Percentiles rank a stretch among this genome's conserved stretches.
Evolutionary conservation across 2,329 filamentous ascomycete species (phyloP).

Genomic region (Pyrenochaeta sp.): DNA sequence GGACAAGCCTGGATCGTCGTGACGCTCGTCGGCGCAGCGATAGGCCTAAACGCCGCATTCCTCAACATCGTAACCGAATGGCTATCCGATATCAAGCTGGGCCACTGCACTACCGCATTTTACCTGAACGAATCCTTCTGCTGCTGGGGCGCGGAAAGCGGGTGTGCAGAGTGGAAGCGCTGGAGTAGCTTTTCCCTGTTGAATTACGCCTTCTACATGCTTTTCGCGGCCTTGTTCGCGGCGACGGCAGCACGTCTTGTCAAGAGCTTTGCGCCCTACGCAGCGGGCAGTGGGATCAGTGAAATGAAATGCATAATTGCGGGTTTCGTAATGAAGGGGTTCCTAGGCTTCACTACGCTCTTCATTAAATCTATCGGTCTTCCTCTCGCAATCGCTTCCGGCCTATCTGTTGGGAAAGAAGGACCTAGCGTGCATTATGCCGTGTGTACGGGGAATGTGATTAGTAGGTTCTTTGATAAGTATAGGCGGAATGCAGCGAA

Average conservation of each 20-base stretch:
- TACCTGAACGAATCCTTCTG: constrained; percentile 98
- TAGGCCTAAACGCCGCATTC: constrained; percentile 91
- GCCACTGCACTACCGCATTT: constrained; percentile 94
- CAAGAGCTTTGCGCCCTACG: constrained; percentile 92
- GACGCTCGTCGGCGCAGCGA: constrained; percentile 88
- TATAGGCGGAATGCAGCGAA: constrained; percentile 92
- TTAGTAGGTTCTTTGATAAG: constrained; percentile 90
- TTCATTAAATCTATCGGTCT: constrained; percentile 93
- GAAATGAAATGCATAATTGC: constrained; percentile 99
- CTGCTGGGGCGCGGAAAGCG: constrained; percentile 94
- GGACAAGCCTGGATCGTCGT: constrained; percentile 98
- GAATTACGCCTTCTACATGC: constrained; percentile 89
- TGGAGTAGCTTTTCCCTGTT: constrained; percentile 82
- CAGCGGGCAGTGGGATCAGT: constrained; percentile 94
- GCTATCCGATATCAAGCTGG: constrained; percentile 93
- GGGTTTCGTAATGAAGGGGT: constrained; percentile 99
- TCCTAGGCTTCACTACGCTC: constrained; percentile 89
- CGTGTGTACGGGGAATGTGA: constrained; percentile 96
- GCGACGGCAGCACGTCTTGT: constrained; percentile 84
- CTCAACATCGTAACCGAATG: constrained; percentile 97
- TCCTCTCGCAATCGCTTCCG: constrained; percentile 91
- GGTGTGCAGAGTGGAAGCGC: constrained; percentile 85
- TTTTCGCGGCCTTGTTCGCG: constrained; percentile 85
- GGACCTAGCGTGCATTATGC: constrained; percentile 99
- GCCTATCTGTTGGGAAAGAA: constrained; percentile 94